Base-by-base conservation (phyloP, 1,284 basidiomycete genomes). In the Sanghuangporus baumii region DNA sequence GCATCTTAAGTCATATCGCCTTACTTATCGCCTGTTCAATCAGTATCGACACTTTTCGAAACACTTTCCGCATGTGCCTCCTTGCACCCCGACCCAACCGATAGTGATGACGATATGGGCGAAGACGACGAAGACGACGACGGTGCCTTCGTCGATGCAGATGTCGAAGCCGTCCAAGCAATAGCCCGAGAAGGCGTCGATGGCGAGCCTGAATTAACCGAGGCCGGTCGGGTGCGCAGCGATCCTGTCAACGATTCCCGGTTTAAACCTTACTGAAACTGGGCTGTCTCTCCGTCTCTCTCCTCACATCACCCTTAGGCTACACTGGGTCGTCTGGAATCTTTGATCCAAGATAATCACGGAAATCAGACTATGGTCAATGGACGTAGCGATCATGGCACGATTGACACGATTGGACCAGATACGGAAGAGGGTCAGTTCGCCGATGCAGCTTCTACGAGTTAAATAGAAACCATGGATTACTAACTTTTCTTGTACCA, bases 181-280 rank as follows among this genome's bases (percentile, higher is more conserved):
- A 86, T 90, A 71, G 77, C 74, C 26, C 88, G 43, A 8, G 34
- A 59, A 26, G 47, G 52, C 14, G 51, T 46, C 6, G 59, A 58
- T 31, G 83, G 81, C 60, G 81, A 77, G 16, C 79, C 89, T 69
- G 89, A 92, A 72, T 81, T 91, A 66, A 90, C 85, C 71, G 88
- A 90, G 76, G 87, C 88, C 68, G 94, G 94, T 79, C 89, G 91
- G 90, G 93, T 96, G 88, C 93, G 93, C 87, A 89, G 86, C 75
- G 86, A 93, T 89, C 92, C 91, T 75, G 75, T 85, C 76, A 88
- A 87, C 78, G 78, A 87, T 79, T 84, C 79, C 71, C 88, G 94
- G 75, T 96, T 81, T 76, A 79, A 84, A 65, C 94, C 94, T 66
- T 96, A 97, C 83, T 96, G 89, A 86, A 81, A 38, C 51, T 74